Evolutionary conservation across 2,329 filamentous ascomycete genomes (phyloP).

Genomic region (Fusarium anthophilum): DNA sequence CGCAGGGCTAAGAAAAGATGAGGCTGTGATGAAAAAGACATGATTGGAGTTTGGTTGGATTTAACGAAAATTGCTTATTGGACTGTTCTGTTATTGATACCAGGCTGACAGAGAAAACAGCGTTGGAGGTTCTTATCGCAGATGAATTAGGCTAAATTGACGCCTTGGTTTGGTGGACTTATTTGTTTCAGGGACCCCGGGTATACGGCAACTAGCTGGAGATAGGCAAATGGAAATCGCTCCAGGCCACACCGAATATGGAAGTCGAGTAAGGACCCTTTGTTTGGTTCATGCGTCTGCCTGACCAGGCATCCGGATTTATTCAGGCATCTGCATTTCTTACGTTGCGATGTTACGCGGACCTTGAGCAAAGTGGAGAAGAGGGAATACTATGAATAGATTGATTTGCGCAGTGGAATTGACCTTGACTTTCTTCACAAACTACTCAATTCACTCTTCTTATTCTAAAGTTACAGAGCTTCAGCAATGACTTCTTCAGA

Average conservation of each 20-base stretch:
- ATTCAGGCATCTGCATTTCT: neutral
- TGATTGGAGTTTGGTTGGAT: neutral
- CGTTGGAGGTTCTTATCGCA: neutral
- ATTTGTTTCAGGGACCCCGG: neutral
- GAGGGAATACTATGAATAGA: neutral
- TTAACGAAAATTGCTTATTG: neutral
- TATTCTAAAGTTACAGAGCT: fast-evolving
- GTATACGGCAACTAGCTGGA: neutral
- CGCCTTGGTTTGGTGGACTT: neutral
- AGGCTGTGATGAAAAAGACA: no score
- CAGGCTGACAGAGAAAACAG: fast-evolving
- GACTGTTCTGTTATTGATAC: neutral
- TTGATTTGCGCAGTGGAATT: neutral
- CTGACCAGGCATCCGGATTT: neutral
- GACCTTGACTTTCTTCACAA: neutral
- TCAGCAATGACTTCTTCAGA: neutral
- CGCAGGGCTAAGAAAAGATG: neutral
- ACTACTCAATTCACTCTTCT: fast-evolving
- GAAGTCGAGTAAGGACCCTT: neutral
- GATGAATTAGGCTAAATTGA: neutral
- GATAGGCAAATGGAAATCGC: neutral
- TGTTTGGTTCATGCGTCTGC: neutral
- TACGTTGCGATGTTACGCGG: neutral
- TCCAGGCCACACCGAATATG: neutral
- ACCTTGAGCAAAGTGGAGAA: neutral